A percentile compares a stretch with the other conserved stretches of the same genome.
Conservation (phyloP, 495 filamentous ascomycete genomes). For the Glarea lozoyensis region DNA sequence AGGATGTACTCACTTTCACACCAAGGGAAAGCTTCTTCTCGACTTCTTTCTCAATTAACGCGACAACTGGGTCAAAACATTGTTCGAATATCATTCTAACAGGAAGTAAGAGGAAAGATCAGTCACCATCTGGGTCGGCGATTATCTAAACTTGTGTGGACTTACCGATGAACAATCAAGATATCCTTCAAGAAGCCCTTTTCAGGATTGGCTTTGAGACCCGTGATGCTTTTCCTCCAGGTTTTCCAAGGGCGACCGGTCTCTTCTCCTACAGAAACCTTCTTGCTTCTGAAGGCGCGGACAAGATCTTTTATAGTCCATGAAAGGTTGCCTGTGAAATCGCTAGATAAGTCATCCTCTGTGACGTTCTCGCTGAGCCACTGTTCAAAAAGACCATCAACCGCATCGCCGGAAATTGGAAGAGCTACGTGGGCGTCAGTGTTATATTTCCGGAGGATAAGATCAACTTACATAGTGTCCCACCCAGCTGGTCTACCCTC, state of each 20-base stretch:
- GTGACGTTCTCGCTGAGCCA: background rate
- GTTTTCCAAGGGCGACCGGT: conserved; percentile 3
- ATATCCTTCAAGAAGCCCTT: conserved; percentile 5
- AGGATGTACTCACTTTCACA: conserved; percentile 1
- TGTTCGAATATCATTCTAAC: background rate
- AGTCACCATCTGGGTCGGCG: background rate
- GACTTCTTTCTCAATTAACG: no score
- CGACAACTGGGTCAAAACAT: background rate
- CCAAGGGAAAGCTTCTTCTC: no score
- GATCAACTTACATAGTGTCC: conserved; percentile 6
- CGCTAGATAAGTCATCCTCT: background rate
- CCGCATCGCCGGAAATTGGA: conserved; percentile 7
- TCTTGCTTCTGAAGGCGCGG: conserved; percentile 6
- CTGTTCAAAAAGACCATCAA: conserved; percentile 4
- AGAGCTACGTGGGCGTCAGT: conserved; percentile 1
- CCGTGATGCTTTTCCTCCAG: background rate
- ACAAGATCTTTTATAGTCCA: conserved; percentile 1
- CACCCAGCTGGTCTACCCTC: conserved; percentile 2
- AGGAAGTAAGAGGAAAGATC: conserved; percentile 2
- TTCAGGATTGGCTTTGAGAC: background rate
- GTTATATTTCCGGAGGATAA: background rate
- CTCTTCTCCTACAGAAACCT: background rate
- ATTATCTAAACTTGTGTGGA: background rate
- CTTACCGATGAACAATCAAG: conserved; percentile 5
- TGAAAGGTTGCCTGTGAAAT: conserved; percentile 4